Evolutionary conservation across 495 filamentous ascomycete species (phyloP).

Genomic region (Apodospora peruviana): DNA sequence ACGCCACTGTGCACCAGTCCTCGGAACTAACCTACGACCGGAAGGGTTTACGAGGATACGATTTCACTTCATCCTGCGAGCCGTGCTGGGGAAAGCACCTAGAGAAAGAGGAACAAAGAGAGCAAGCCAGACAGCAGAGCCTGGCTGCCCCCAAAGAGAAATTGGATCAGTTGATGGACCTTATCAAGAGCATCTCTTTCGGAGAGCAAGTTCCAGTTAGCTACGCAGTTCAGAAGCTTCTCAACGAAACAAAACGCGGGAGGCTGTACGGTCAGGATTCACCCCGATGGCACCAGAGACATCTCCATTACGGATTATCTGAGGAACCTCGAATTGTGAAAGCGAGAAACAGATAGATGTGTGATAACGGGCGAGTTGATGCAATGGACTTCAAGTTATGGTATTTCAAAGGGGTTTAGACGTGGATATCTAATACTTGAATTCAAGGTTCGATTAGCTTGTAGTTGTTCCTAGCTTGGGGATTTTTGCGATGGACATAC

Average conservation of each 20-base stretch:
- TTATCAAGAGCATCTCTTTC: neutral
- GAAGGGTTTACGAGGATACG: too few species aligned
- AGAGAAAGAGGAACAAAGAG: neutral
- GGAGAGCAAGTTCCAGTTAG: neutral
- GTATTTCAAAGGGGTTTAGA: neutral
- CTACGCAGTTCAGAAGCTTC: neutral
- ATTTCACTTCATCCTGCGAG: neutral
- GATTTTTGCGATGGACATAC: too few species aligned
- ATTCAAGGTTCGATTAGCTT: too few species aligned
- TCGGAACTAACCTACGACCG: neutral
- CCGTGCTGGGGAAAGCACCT: neutral
- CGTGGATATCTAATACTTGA: neutral
- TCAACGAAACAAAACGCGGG: neutral
- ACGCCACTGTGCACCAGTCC: neutral
- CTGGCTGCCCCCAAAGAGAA: neutral
- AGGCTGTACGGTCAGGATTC: neutral
- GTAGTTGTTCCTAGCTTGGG: too few species aligned
- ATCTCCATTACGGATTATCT: neutral
- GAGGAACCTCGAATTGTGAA: neutral
- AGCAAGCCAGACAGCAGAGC: neutral
- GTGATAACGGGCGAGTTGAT: neutral
- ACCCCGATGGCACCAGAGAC: neutral
- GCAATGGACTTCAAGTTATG: neutral
- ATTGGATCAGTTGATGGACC: neutral
- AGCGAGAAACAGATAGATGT: neutral